Percentiles rank a stretch among this genome's conserved stretches.
Conservation (phyloP, 139 green algal genomes). For the Asterochloris erici region DNA sequence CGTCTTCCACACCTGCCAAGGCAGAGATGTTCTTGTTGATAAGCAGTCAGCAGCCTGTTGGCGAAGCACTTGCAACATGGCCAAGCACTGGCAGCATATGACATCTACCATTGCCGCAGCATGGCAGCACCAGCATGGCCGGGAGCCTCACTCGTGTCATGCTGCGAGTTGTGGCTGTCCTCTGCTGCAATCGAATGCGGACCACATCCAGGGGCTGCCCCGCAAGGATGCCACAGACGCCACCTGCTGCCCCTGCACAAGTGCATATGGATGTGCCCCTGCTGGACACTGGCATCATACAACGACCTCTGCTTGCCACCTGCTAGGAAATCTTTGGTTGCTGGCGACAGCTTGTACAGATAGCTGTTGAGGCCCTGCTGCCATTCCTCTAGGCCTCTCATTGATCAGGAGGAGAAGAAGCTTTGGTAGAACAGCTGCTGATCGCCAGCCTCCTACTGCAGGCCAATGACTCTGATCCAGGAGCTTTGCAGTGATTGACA, state of each 20-base stretch:
- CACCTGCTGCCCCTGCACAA: conserved; percentile 2
- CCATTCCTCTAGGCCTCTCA: no score
- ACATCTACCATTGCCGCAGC: no score
- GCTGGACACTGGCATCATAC: background rate
- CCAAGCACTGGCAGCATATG: no score
- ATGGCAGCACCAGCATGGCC: no score
- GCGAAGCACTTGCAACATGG: background rate
- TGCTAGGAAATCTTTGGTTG: conserved; percentile 11
- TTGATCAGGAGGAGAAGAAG: no score
- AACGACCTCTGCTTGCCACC: background rate
- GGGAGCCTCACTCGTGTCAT: background rate
- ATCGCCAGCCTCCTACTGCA: no score
- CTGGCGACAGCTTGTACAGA: background rate
- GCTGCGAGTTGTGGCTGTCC: background rate
- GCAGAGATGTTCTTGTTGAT: no score
- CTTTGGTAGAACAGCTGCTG: no score
- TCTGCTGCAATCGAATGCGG: conserved; percentile 3
- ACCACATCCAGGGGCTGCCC: conserved; percentile 19
- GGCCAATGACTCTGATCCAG: no score
- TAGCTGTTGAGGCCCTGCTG: no score
- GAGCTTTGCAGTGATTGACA: no score
- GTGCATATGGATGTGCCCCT: background rate
- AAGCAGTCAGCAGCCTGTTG: background rate
- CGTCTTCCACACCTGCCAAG: background rate
- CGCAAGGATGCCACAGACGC: conserved; percentile 8